Conservation (phyloP, 2,329 filamentous ascomycete genomes). For the Phaeoacremonium minimum region DNA sequence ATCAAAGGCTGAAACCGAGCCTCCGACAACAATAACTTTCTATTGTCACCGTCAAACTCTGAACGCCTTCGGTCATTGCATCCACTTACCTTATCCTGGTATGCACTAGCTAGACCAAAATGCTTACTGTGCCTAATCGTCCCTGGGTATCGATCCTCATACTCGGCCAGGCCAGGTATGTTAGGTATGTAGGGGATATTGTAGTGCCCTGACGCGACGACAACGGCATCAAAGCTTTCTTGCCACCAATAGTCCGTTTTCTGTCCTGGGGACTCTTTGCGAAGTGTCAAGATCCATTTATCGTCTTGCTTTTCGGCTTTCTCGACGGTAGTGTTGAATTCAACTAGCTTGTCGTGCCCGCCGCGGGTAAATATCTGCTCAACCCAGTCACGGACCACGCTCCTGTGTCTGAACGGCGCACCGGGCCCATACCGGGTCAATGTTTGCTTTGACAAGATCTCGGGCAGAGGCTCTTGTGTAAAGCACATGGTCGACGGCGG, state of each 20-base stretch:
- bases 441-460: slow-evolving; percentile 33
- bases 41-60: slow-evolving; percentile 14
- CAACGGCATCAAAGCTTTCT: slow-evolving; percentile 33
- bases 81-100: slow-evolving; percentile 11
- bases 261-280: slow-evolving; percentile 28
- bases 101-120: slow-evolving; percentile 23
- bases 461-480: slow-evolving; percentile 44
- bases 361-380: slow-evolving; percentile 28
- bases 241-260: slow-evolving; percentile 24
- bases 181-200: slow-evolving; percentile 32
- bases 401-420: slow-evolving; percentile 52
- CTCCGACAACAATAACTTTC: slow-evolving; percentile 52
- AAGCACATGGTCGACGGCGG: slow-evolving; percentile 51
- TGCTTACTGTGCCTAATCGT: slow-evolving; percentile 19
- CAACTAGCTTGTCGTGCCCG: slow-evolving; percentile 27
- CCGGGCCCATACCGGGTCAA: slow-evolving; percentile 43
- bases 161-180: slow-evolving; percentile 34
- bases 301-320: slow-evolving; percentile 36
- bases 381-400: slow-evolving; percentile 48
- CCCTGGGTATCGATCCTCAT: slow-evolving; percentile 27
- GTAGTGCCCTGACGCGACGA: slow-evolving; percentile 36
- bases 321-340: slow-evolving; percentile 54
- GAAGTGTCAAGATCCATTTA: slow-evolving; percentile 45
- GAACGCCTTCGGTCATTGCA: too few relatives aligned
- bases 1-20: slow-evolving; percentile 53